Conservation (phyloP, 257 asterid genomes). For the Craterostigma plantagineum region DNA sequence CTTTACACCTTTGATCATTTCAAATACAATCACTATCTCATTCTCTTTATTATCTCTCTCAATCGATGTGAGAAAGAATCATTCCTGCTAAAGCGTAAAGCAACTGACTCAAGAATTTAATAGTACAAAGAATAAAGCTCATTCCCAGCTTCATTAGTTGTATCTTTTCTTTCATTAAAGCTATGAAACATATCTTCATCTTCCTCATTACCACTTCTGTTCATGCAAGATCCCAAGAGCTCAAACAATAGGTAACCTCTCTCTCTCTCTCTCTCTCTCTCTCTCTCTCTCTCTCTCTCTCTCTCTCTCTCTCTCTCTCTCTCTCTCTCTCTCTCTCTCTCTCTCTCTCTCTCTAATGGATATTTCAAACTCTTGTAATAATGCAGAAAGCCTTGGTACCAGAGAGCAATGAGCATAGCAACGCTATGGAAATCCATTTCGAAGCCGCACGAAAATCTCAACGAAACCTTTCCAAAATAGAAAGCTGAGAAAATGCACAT, state of each 20-base stretch:
- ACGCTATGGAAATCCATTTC: constrained; percentile 41
- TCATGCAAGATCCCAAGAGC: constrained; percentile 42
- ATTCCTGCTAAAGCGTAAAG: constrained; percentile 22
- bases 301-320: too few relatives aligned
- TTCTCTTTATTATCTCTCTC: constrained; percentile 1
- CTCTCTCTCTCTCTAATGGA: too few relatives aligned
- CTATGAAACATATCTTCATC: constrained; percentile 7
- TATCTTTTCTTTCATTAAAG: constrained; percentile 21
- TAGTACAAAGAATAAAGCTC: constrained; percentile 15
- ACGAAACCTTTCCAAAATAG: constrained; percentile 24
- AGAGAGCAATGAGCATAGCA: constrained; percentile 70
- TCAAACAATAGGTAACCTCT: constrained; percentile 18
- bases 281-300: too few relatives aligned
- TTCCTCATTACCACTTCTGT: constrained; percentile 9
- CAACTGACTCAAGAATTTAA: constrained; percentile 2
- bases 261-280: too few relatives aligned
- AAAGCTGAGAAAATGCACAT: constrained; percentile 61
- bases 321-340: too few relatives aligned
- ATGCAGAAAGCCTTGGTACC: constrained; percentile 81
- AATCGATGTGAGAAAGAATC: constrained; percentile 18
- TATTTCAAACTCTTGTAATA: too few relatives aligned
- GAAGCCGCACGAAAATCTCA: constrained; percentile 29
- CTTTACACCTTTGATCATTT: too few relatives aligned
- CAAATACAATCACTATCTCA: neutral
- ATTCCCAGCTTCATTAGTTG: constrained; percentile 15